Base-by-base conservation (phyloP, 1,284 basidiomycete species). In the Irpex sp. region DNA sequence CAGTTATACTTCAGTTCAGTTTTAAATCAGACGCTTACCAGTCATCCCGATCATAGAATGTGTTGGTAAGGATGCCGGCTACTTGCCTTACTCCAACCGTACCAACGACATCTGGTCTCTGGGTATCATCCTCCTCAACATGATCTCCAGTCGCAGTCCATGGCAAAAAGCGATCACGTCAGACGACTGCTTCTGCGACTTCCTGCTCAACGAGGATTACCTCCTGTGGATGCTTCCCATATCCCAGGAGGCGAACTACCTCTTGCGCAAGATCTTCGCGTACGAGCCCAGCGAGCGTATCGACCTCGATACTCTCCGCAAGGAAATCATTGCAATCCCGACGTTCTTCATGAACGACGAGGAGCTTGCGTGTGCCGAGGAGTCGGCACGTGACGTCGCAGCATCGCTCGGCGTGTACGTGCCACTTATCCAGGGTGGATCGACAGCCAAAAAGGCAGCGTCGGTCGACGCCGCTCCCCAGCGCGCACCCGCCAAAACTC, bases 21-120 rank as follows among this genome's bases (percentile, higher is more conserved):
- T 13, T 56, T 21, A 52, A 44, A 61, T 48, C 11, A 37, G 21
- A 26, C 11, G 17, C 44, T 8, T 17, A 38, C 47, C 9, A 40
- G 57, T 31, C 36, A 52, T 47, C 34, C 7, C 36, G 26, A 36
- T 13, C 8, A 11, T 65, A 77, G 75, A 77, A 64, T 73, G 72
- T 44, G 47, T 73, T 51, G 72, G 72, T 11, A 60, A 63, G 37
- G 67, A 74, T 37, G 61, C 61, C 17, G 64, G 64, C 31, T 64
- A 57, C 47, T 47, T 60, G 2, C 60, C 71, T 5, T 97, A 94
- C 78, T 90, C 85, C 56, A 90, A 93, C 19, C 80, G 80, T 21
- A 81, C 85, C 65, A 91, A 89, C 73, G 96, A 98, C 73, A 84
- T 98, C 64, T 98, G 97, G 97, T 89, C 96, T 2, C 81, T 98